Percentiles rank a stretch among this genome's conserved stretches.
Conservation (phyloP, 2,329 filamentous ascomycete genomes). For the Ophiostoma ulmi region DNA sequence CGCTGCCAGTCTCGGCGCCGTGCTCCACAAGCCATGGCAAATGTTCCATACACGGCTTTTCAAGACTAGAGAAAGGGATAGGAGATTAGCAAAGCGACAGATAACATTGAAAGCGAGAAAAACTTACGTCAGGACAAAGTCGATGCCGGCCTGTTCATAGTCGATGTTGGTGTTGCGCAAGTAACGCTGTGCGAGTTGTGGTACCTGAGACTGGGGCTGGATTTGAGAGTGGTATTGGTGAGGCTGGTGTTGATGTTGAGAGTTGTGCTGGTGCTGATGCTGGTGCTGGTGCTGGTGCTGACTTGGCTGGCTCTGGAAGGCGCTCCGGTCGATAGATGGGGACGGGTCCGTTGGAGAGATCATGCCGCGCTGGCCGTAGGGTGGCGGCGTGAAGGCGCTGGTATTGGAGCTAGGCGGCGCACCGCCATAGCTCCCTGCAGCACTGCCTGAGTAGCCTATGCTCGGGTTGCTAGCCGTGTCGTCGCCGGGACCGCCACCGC, state of each 20-base stretch:
- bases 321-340: background rate
- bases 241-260: background rate
- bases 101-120: background rate
- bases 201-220: background rate
- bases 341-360: conserved; percentile 18
- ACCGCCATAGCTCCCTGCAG: conserved; percentile 55
- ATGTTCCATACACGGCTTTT: conserved; percentile 90
- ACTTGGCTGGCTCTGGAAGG: background rate
- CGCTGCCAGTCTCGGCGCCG: conserved; percentile 54
- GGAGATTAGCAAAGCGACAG: background rate
- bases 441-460: conserved; percentile 51
- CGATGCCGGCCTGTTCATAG: conserved; percentile 78
- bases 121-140: conserved; percentile 85
- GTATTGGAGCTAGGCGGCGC: conserved; percentile 39
- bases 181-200: background rate
- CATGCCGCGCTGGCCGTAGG: conserved; percentile 28
- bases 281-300: conserved; percentile 16
- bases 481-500: conserved; percentile 32
- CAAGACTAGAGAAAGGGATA: conserved; percentile 57
- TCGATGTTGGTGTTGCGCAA: conserved; percentile 49
- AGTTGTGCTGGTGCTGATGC: conserved; percentile 18
- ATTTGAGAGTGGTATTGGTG: background rate
- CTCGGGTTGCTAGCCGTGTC: conserved; percentile 45
- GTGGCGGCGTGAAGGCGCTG: conserved; percentile 46
- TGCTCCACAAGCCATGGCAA: conserved; percentile 70